These are phyloP conservation scores for Crepidotus variabilis DNA, from an alignment of 768 basidiomycete species.

Conservation along the genomic window DNA sequence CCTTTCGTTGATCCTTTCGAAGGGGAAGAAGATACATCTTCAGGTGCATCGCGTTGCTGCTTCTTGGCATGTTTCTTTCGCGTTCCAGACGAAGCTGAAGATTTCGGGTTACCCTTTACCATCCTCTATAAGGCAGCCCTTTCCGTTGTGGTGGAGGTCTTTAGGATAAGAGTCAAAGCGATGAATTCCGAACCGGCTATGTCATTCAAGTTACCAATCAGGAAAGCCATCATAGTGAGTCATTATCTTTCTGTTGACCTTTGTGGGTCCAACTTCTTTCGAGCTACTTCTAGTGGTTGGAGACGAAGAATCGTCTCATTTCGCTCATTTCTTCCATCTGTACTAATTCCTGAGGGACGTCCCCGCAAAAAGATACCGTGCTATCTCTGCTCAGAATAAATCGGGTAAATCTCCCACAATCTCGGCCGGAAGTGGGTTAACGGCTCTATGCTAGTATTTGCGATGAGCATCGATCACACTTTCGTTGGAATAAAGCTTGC, in stretches of 20 bases:
- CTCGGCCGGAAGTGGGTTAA: no score
- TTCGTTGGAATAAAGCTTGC: no score
- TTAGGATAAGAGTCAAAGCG: background rate
- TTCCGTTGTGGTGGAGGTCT: background rate
- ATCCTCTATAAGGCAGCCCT: conserved; percentile 13
- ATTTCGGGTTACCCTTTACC: conserved; percentile 51
- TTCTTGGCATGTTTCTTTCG: conserved; percentile 93
- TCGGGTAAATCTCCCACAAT: no score
- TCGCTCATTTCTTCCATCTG: no score
- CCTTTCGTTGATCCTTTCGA: conserved; percentile 45
- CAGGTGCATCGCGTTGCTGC: conserved; percentile 43
- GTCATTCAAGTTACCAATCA: background rate
- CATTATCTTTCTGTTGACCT: background rate
- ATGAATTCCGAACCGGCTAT: background rate
- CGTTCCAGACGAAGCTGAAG: conserved; percentile 81
- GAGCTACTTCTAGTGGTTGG: no score
- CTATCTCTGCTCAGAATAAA: no score
- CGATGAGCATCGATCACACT: no score
- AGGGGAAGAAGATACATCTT: conserved; percentile 30
- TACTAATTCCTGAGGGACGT: no score
- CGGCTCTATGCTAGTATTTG: no score
- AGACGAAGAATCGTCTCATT: no score
- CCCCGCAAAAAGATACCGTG: no score
- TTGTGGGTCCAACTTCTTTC: background rate
- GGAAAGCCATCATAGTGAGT: background rate